Conservation (phyloP, 2,329 filamentous ascomycete species). For the Cordyceps tenuipes region DNA sequence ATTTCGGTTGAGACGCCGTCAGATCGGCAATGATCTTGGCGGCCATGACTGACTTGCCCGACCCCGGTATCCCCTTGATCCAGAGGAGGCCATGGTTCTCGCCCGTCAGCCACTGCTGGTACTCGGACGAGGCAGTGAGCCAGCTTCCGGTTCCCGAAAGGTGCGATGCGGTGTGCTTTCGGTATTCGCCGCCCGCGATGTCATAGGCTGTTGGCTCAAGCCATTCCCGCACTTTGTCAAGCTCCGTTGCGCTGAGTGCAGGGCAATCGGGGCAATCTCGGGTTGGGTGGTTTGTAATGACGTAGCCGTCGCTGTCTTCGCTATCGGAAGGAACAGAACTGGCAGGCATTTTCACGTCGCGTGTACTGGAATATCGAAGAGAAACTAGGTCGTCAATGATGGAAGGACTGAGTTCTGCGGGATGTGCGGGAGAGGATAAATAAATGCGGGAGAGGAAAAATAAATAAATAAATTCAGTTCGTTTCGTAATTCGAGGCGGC, state of each 20-base stretch:
- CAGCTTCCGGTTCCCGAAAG: slow-evolving; percentile 17
- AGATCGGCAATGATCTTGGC: slow-evolving; percentile 18
- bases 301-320: slow-evolving; percentile 1
- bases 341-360: background rate
- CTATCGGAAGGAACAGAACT: background rate
- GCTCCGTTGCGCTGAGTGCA: background rate
- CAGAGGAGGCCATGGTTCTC: slow-evolving; percentile 19
- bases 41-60: slow-evolving; percentile 30
- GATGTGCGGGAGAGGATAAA: background rate
- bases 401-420: too few relatives aligned
- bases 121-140: slow-evolving; percentile 14
- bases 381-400: background rate
- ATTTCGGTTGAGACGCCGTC: background rate
- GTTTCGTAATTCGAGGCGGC: too few relatives aligned
- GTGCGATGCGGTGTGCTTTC: slow-evolving; percentile 19
- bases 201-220: slow-evolving; percentile 22
- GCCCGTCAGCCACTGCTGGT: slow-evolving; percentile 14
- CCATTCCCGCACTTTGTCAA: slow-evolving; percentile 20
- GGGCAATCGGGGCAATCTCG: too few relatives aligned
- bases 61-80: slow-evolving; percentile 30
- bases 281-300: background rate
- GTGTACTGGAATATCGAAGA: background rate
- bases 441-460: too few relatives aligned
- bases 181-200: slow-evolving; percentile 19
- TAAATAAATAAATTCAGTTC: too few relatives aligned